Conservation (phyloP, 2,329 filamentous ascomycete genomes). For the Aspergillus melleus region DNA sequence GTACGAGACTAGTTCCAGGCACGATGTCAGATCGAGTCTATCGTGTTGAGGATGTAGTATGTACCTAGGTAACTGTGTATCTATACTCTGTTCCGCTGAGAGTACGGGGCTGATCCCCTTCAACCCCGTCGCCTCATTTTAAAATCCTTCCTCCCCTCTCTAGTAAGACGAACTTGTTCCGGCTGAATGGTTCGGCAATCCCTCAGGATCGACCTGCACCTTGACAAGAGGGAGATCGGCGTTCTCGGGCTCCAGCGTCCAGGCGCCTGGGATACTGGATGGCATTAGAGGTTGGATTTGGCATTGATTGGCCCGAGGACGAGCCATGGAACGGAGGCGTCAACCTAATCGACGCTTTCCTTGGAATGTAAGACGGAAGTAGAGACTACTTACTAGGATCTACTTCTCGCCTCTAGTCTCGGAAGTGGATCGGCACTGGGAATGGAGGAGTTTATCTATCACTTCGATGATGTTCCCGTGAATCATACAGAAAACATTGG, state of each 20-base stretch:
- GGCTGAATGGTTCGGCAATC: constrained; percentile 1
- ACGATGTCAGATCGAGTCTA: neutral
- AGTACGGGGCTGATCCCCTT: too few relatives aligned
- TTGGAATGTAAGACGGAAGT: too few relatives aligned
- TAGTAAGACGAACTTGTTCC: neutral
- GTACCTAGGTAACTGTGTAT: neutral
- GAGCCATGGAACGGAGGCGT: neutral
- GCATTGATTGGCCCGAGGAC: neutral
- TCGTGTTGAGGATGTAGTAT: neutral
- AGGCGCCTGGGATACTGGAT: neutral
- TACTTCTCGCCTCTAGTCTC: too few relatives aligned
- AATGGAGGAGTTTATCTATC: too few relatives aligned
- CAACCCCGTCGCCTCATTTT: too few relatives aligned
- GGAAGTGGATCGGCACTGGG: too few relatives aligned
- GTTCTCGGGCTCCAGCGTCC: neutral
- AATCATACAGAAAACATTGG: too few relatives aligned
- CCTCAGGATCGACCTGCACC: neutral
- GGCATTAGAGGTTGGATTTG: neutral
- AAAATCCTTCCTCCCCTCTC: too few relatives aligned
- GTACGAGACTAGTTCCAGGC: constrained; percentile 7
- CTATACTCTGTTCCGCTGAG: too few relatives aligned
- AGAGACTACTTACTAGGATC: too few relatives aligned
- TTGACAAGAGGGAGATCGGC: neutral
- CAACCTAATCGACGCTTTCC: neutral
- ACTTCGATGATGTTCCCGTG: too few relatives aligned